Conservation (phyloP, 192 early-diverging fungal species). For the Coemansia sp. region DNA sequence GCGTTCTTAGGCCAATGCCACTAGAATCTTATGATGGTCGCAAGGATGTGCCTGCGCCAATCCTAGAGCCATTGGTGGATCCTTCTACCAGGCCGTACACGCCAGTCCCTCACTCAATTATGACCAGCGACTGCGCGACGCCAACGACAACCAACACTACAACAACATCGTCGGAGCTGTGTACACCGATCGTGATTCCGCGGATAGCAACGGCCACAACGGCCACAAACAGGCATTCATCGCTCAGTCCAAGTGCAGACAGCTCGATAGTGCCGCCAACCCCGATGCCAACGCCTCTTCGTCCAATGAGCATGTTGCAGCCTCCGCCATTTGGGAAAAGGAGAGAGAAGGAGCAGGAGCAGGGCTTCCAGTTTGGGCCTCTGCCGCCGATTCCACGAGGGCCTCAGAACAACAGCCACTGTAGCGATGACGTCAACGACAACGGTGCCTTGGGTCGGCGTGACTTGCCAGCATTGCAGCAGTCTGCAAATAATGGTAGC, state of each 20-base stretch:
- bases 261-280: slow-evolving; percentile 14
- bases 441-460: neutral
- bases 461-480: neutral
- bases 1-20: slow-evolving; percentile 28
- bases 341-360: no score
- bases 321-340: neutral
- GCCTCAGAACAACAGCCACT: neutral
- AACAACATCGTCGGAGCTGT: neutral
- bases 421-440: neutral
- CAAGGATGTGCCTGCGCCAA: slow-evolving; percentile 30
- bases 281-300: slow-evolving; percentile 17
- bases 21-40: slow-evolving; percentile 24
- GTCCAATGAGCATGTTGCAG: slow-evolving; percentile 7
- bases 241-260: neutral
- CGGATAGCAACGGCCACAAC: neutral
- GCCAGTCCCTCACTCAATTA: slow-evolving; percentile 13
- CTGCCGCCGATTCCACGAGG: slow-evolving; percentile 12
- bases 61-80: slow-evolving; percentile 13
- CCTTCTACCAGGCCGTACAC: slow-evolving; percentile 15
- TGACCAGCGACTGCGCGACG: slow-evolving; percentile 7
- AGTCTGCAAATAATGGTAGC: neutral
- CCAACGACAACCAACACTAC: neutral
- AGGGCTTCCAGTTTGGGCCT: slow-evolving; percentile 20
- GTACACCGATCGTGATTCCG: slow-evolving; percentile 1
- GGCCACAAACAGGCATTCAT: neutral